Evolutionary conservation across 805 yeast genomes (phyloP).

Genomic region (Starmerella apis): DNA sequence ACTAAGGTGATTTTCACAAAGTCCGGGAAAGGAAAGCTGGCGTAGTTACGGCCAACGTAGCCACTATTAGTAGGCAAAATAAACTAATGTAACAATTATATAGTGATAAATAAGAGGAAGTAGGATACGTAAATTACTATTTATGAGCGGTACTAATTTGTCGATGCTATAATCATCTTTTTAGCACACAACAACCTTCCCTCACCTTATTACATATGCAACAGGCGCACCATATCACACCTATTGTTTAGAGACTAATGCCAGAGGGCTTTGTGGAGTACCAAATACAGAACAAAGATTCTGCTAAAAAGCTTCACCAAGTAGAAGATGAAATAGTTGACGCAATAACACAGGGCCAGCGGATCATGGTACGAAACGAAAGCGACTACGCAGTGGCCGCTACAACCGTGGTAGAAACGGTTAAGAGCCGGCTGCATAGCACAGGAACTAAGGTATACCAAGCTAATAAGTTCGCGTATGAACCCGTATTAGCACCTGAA

Average conservation of each 20-base stretch:
- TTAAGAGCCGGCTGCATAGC: conserved; percentile 3
- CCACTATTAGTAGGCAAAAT: too few species aligned
- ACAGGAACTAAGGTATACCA: conserved; percentile 8
- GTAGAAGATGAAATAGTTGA: not conserved
- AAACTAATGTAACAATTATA: too few species aligned
- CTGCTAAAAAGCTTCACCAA: not conserved
- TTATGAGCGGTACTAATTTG: too few species aligned
- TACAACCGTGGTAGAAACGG: conserved; percentile 12
- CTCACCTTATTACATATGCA: not conserved
- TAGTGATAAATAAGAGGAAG: too few species aligned
- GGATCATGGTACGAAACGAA: conserved; percentile 5
- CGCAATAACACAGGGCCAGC: not conserved
- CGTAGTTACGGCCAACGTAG: too few species aligned
- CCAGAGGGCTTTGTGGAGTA: not conserved
- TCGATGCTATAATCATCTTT: too few species aligned
- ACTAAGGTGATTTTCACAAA: not conserved
- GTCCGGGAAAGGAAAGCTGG: too few species aligned
- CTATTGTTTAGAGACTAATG: too few species aligned
- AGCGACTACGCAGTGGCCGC: conserved; percentile 9
- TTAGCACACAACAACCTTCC: not conserved
- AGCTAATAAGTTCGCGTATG: conserved; percentile 5
- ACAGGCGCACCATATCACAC: too few species aligned
- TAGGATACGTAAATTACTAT: too few species aligned
- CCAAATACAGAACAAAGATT: not conserved
- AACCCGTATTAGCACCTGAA: conserved; percentile 1